Conservation (phyloP, 352 stramenopile genomes). For the Phytophthora cryptogea region DNA sequence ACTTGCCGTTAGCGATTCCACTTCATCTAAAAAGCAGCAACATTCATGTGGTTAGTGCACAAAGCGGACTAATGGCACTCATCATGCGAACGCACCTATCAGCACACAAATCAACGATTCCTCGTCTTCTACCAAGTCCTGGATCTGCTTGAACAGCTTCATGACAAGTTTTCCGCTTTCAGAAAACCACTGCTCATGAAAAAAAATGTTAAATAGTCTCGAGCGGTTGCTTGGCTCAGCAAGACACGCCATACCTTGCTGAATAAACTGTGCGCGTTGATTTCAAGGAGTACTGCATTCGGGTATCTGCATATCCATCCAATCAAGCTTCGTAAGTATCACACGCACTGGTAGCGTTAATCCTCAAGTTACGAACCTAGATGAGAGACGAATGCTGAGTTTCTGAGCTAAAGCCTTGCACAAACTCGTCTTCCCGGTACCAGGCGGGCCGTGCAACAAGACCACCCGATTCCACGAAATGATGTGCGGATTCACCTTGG, state of each 20-base stretch:
- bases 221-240: neutral
- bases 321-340: slow-evolving; percentile 1
- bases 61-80: neutral
- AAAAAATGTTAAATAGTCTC: neutral
- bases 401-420: slow-evolving; percentile 93
- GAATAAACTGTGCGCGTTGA: slow-evolving; percentile 94
- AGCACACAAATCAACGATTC: slow-evolving; percentile 91
- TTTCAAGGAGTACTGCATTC: slow-evolving; percentile 85
- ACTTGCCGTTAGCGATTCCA: slow-evolving; percentile 90
- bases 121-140: slow-evolving; percentile 90
- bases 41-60: neutral
- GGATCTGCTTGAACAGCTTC: slow-evolving; percentile 91
- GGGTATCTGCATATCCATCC: slow-evolving; percentile 43
- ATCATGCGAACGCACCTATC: slow-evolving; percentile 58
- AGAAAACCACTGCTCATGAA: slow-evolving; percentile 89
- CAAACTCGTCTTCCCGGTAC: slow-evolving; percentile 93
- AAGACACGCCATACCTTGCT: slow-evolving; percentile 54
- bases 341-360: neutral
- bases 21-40: slow-evolving; percentile 70
- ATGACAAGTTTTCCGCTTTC: slow-evolving; percentile 94
- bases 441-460: slow-evolving; percentile 90
- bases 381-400: slow-evolving; percentile 85
- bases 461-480: slow-evolving; percentile 93
- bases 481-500: slow-evolving; percentile 85
- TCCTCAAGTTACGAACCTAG: slow-evolving; percentile 41